Evolutionary conservation across 2,329 filamentous ascomycete genomes (phyloP), one percentile per base, ranked within the genome.

Genomic region (Penicillium sp.): DNA sequence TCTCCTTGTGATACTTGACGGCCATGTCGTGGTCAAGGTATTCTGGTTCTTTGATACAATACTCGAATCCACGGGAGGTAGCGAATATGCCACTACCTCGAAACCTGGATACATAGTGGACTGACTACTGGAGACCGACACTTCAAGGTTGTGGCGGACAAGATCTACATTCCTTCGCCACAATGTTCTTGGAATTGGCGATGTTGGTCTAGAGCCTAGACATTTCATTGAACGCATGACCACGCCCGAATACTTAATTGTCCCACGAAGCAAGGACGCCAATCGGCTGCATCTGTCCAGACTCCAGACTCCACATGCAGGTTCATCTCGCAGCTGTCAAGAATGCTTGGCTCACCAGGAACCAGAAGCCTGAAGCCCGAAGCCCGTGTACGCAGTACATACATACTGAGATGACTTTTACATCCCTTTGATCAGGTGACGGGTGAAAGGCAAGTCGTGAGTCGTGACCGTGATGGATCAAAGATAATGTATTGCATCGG

Each of bases 131-230:
- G 11, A 37, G 14, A 27, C 22, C n/a, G 40, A 49, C 33, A 6
- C 39, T 29, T n/a, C n/a, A n/a, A n/a, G n/a, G n/a, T n/a, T 47
- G 33, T 44, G 33, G 46, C 33, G 27, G 18, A 44, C 18, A 16
- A 4, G 33, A 44, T 31, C 31, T 31, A 31, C 13, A 27, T 43
- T 35, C 33, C 31, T 37, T n/a, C 39, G 46, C 40, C 40, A 49
- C 40, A 37, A 18, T 6, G 46, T 28, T 43, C 16, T 9, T 12
- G 27, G 38, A 43, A 25, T 25, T 37, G 18, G 30, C 16, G 38
- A 43, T 34, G 18, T 34, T 13, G n/a, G 13, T 3, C 22, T 30
- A 29, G 12, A 29, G 9, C 30, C 18, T 42, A 37, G 46, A 31
- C 43, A 12, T n/a, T 43, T 14, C 2, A 19, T 13, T 40, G 34